Conservation (phyloP, 2,329 filamentous ascomycete species). For the Cordyceps fumosorosea region DNA sequence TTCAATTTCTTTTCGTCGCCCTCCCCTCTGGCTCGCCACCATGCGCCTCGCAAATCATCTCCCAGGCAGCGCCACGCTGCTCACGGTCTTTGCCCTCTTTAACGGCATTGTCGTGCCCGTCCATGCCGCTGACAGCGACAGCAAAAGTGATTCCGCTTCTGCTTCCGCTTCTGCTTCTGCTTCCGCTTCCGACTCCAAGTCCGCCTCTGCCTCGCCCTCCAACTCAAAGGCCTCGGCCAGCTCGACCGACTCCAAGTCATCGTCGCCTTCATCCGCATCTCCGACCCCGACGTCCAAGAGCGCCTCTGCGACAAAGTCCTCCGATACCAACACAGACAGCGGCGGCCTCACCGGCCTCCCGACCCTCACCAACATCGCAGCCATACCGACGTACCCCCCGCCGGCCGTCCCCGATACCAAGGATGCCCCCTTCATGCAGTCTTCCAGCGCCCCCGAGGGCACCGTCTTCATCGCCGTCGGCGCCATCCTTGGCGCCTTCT, state of each 20-base stretch:
- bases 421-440: constrained; percentile 86
- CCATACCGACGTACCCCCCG: constrained; percentile 56
- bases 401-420: constrained; percentile 74
- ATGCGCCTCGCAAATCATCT: constrained; percentile 1
- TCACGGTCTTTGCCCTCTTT: constrained; percentile 3
- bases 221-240: not conserved
- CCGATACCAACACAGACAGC: not conserved
- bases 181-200: not conserved
- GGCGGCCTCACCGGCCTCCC: constrained; percentile 30
- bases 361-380: constrained; percentile 32
- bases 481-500: constrained; percentile 77
- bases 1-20: not conserved
- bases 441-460: constrained; percentile 77
- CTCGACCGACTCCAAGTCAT: not conserved
- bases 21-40: not conserved
- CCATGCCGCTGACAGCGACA: not conserved
- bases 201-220: not conserved
- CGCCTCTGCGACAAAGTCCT: not conserved
- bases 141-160: not conserved
- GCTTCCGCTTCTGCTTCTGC: not conserved
- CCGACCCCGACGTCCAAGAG: not conserved
- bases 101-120: constrained; percentile 8
- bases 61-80: constrained; percentile 2
- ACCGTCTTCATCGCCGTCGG: constrained; percentile 96
- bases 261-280: not conserved